Conservation (phyloP, 1,284 basidiomycete genomes). For the Coniferiporia sulphurascens region DNA sequence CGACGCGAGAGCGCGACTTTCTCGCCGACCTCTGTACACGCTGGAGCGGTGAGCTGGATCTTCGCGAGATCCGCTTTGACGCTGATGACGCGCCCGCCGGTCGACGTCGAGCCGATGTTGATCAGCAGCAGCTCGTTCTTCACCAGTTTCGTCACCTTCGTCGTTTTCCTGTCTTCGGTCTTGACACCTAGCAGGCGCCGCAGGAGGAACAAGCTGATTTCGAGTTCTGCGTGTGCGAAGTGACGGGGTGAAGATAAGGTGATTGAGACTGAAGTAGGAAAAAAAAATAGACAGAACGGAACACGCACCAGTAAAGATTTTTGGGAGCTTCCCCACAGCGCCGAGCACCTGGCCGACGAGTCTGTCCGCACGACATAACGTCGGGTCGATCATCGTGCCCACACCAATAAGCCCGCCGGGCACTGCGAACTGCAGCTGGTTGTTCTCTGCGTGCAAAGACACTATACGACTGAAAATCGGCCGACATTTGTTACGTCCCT, state of each 20-base stretch:
- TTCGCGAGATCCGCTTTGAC: constrained; percentile 93
- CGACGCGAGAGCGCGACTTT: constrained; percentile 90
- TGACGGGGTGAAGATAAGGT: background rate
- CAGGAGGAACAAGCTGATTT: constrained; percentile 89
- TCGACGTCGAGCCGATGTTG: constrained; percentile 93
- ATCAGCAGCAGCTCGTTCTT: constrained; percentile 93
- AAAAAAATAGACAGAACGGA: background rate
- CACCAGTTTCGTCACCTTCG: constrained; percentile 88
- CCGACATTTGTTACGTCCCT: constrained; percentile 87
- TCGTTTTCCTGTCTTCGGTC: constrained; percentile 93
- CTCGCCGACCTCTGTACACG: constrained; percentile 92
- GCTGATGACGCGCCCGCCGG: constrained; percentile 85
- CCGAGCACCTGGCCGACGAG: constrained; percentile 95
- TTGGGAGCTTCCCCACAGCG: constrained; percentile 88
- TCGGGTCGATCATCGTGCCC: constrained; percentile 95
- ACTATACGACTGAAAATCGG: constrained; percentile 93
- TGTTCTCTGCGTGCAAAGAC: constrained; percentile 91
- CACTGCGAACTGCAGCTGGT: constrained; percentile 91
- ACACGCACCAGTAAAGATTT: constrained; percentile 81
- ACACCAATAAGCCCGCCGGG: constrained; percentile 98
- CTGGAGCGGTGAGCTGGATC: constrained; percentile 87
- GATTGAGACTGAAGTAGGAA: background rate
- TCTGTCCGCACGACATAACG: constrained; percentile 94
- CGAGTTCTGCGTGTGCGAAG: constrained; percentile 53
- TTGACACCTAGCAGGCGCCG: constrained; percentile 96